Base-by-base conservation (phyloP, 2,329 filamentous ascomycete species). In the Aspergillus unguis region DNA sequence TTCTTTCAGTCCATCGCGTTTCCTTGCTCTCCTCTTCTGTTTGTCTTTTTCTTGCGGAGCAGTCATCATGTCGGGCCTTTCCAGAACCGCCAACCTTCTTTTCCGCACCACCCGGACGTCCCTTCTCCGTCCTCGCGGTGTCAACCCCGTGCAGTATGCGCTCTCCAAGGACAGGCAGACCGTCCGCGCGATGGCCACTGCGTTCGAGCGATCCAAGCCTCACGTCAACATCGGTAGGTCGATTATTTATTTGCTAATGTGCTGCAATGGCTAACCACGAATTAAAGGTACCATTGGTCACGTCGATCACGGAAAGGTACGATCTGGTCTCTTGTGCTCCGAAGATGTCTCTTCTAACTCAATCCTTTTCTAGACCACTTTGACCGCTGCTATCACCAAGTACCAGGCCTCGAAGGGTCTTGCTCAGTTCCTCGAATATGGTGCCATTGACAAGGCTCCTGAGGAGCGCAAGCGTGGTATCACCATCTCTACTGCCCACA, bases 381-480 rank as follows among this genome's bases (percentile, higher is more conserved):
- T 99, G 72, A 97, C 94, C 65, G 94, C 94, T 60, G 94, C 94
- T 71, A 99, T 99, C 80, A 99, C 94, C 69, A 99, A 99, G 82
- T 85, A 92, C 73, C 94, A 97, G 77, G 85, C 94, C 65, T 88
- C 92, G 71, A 96, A 96, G 81, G 92, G 94, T 59, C 80, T 90
- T 66, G 94, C 94, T 72, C 91, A 79, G 78, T 99, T 94, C 81
- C 87, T 97, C 72, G 94, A 97, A 52, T 99, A 99, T 82, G 91
- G 90, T 72, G 80, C 94, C 70, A 99, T 99, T 73, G 94, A 99
- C 81, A 99, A 97, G 81, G 94, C 94, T 50, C 94, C 94, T 62
- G 94, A 99, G 79, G 94, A 99, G 84, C 88, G 94, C 72, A 97
- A 97, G 84, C 92, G 94, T 84, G 94, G 94, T 86, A 99, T 99